Conservation (phyloP, 768 basidiomycete genomes). For the Lentinula detonsa region DNA sequence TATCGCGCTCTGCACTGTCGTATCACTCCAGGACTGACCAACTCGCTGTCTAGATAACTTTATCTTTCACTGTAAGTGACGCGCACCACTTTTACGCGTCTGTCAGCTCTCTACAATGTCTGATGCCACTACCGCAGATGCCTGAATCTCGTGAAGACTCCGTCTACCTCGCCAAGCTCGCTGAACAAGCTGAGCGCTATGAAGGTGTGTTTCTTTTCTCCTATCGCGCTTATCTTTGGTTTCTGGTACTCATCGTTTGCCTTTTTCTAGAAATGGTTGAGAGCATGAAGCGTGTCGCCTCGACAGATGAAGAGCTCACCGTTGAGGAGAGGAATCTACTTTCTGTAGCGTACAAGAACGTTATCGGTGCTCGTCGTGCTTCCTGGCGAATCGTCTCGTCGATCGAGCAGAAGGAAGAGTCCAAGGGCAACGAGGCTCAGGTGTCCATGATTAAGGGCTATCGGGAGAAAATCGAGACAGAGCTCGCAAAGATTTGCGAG, state of each 20-base stretch:
- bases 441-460: slow-evolving; percentile 97
- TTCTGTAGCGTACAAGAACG: slow-evolving; percentile 99
- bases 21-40: neutral
- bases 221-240: slow-evolving; percentile 12
- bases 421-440: slow-evolving; percentile 94
- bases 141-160: slow-evolving; percentile 88
- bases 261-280: slow-evolving; percentile 81
- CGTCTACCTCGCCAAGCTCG: slow-evolving; percentile 99
- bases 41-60: neutral
- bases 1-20: neutral
- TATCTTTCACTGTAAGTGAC: slow-evolving; percentile 8
- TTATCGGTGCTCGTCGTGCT: slow-evolving; percentile 95
- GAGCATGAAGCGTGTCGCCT: slow-evolving; percentile 99
- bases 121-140: slow-evolving; percentile 43
- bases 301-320: slow-evolving; percentile 95
- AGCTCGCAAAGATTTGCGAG: slow-evolving; percentile 97
- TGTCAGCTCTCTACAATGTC: neutral
- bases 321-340: slow-evolving; percentile 98
- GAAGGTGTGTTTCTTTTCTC: slow-evolving; percentile 56
- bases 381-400: slow-evolving; percentile 98
- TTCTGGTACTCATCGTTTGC: neutral
- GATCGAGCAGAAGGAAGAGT: slow-evolving; percentile 99
- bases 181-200: slow-evolving; percentile 99
- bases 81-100: slow-evolving; percentile 9
- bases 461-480: slow-evolving; percentile 95